Percentiles rank a stretch among this genome's conserved stretches.
These are phyloP conservation scores for Polychaeton citri DNA, from an alignment of 2,329 filamentous ascomycete genomes.

Conservation along the genomic window DNA sequence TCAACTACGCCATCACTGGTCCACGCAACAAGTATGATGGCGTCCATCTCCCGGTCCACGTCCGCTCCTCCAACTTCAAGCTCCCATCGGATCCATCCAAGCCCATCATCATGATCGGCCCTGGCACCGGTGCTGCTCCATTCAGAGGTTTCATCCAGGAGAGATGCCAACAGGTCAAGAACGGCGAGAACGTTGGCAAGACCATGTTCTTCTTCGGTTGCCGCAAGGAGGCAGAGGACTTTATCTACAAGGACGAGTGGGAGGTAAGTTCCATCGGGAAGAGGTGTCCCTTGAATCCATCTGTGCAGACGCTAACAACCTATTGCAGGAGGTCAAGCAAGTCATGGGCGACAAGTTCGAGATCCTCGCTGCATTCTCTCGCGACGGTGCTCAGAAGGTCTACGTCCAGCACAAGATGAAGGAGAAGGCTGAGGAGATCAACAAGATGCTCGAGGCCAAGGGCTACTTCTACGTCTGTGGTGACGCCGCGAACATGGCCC, in stretches of 20 bases:
- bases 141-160: conserved; percentile 95
- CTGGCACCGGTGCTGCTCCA: conserved; percentile 89
- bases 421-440: conserved; percentile 71
- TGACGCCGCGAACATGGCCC: conserved; percentile 73
- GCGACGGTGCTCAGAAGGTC: conserved; percentile 74
- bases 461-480: conserved; percentile 98
- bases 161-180: conserved; percentile 66
- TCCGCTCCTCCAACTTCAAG: conserved; percentile 98
- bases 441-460: conserved; percentile 71
- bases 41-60: conserved; percentile 85
- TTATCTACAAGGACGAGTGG: conserved; percentile 85
- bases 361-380: conserved; percentile 89
- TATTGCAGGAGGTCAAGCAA: conserved; percentile 60
- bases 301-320: not conserved
- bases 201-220: conserved; percentile 94
- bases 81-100: conserved; percentile 88
- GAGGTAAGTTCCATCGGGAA: conserved; percentile 49
- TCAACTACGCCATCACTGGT: conserved; percentile 75
- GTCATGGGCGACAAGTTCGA: conserved; percentile 79
- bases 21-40: conserved; percentile 96
- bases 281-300: no score
- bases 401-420: conserved; percentile 91
- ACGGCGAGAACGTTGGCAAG: conserved; percentile 70
- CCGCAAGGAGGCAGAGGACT: conserved; percentile 77
- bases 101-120: conserved; percentile 90